phyloP scores from a whole-genome alignment of 2,329 filamentous ascomycete species.

The Diaporthe ilicicola region DNA sequence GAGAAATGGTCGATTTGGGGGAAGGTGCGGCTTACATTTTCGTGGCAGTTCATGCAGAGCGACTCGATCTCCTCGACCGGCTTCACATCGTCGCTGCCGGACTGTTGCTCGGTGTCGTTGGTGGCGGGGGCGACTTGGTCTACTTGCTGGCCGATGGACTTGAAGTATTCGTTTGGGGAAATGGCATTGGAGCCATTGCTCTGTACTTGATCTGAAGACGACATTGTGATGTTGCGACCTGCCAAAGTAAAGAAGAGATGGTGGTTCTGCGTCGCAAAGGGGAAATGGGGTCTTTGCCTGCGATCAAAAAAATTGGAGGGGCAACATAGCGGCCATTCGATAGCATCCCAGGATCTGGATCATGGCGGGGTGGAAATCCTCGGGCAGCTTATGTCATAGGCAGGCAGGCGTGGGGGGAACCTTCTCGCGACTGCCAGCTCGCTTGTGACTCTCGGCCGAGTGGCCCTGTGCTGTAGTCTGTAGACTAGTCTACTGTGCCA shows the following conservation, averaged over 20 bases:
- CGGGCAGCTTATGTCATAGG: constrained; percentile 45
- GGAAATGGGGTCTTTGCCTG: background rate
- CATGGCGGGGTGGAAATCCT: constrained; percentile 45
- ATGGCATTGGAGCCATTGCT: constrained; percentile 43
- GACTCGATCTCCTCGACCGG: constrained; percentile 77
- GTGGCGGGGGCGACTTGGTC: constrained; percentile 56
- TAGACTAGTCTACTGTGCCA: too few relatives aligned
- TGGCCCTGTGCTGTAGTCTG: background rate
- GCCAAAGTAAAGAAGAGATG: background rate
- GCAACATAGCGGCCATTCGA: constrained; percentile 35
- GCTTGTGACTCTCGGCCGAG: background rate
- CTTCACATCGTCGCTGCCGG: constrained; percentile 56
- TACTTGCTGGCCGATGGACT: constrained; percentile 69
- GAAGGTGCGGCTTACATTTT: constrained; percentile 67
- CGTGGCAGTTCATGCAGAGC: constrained; percentile 85
- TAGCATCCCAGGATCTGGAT: background rate
- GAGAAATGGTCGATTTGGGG: background rate
- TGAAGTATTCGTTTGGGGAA: constrained; percentile 63
- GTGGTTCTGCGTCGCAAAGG: constrained; percentile 13
- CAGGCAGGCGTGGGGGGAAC: constrained; percentile 37
- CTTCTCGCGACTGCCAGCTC: constrained; percentile 29
- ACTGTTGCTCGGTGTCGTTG: constrained; percentile 44
- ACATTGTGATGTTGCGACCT: constrained; percentile 19
- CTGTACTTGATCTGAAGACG: constrained; percentile 43
- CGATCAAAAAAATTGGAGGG: constrained; percentile 48